Evolutionary conservation across 1,284 basidiomycete genomes (phyloP).

Genomic region (Sporisorium reilianum): DNA sequence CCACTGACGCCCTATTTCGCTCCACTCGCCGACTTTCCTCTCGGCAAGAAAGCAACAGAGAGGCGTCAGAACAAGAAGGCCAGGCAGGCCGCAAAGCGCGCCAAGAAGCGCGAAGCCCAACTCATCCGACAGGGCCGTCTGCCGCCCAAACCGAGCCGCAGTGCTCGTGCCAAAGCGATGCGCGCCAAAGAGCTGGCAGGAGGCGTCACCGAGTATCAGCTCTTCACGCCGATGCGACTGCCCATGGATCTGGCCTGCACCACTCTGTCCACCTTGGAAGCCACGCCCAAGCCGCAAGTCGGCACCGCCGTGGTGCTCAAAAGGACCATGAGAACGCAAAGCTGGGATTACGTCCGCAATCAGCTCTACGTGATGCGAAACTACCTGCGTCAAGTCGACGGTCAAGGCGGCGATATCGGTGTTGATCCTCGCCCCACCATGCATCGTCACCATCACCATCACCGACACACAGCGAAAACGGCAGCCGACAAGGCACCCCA

Average conservation of each 20-base stretch:
- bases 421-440: constrained; percentile 20
- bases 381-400: constrained; percentile 60
- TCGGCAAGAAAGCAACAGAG: constrained; percentile 35
- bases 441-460: constrained; percentile 33
- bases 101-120: constrained; percentile 47
- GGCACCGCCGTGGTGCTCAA: constrained; percentile 33
- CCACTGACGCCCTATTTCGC: constrained; percentile 51
- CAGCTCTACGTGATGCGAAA: constrained; percentile 61
- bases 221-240: constrained; percentile 62
- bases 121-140: constrained; percentile 48
- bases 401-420: constrained; percentile 62
- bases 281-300: constrained; percentile 21
- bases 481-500: constrained; percentile 15
- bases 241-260: constrained; percentile 47
- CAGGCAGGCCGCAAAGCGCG: constrained; percentile 38
- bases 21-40: constrained; percentile 43
- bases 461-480: constrained; percentile 21
- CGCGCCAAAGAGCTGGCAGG: constrained; percentile 62
- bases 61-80: constrained; percentile 42
- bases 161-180: constrained; percentile 63
- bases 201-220: constrained; percentile 65
- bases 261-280: constrained; percentile 31
- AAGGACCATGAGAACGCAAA: constrained; percentile 38
- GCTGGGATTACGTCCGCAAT: constrained; percentile 52
- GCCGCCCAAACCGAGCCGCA: constrained; percentile 60